phyloP scores from a whole-genome alignment of 257 asterid species.

The Orobanche coerulescens region DNA sequence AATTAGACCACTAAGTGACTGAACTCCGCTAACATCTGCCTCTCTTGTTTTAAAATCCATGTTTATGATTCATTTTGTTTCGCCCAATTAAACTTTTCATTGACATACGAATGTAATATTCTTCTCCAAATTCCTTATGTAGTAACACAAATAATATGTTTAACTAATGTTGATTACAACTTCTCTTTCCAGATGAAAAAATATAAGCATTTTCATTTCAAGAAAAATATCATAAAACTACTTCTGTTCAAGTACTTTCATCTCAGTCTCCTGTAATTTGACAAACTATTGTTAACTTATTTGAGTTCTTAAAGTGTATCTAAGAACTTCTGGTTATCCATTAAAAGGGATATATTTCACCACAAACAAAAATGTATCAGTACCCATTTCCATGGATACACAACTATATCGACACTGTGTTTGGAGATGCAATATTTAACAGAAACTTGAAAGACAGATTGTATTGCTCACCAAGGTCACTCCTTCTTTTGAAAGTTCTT shows the following conservation, averaged over 20 bases:
- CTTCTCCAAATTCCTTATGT: background rate
- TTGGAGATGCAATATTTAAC: slow-evolving; percentile 4
- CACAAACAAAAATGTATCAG: background rate
- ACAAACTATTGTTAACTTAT: background rate
- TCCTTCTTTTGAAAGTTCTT: slow-evolving; percentile 98
- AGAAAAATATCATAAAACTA: background rate
- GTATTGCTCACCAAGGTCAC: slow-evolving; percentile 79
- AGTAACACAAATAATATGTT: background rate
- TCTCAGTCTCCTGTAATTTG: background rate
- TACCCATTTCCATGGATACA: background rate
- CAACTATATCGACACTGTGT: background rate
- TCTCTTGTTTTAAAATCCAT: no score
- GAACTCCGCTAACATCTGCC: background rate
- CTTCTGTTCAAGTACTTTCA: background rate
- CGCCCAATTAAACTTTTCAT: background rate
- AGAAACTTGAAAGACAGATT: slow-evolving; percentile 1
- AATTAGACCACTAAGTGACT: background rate
- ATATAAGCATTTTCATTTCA: background rate
- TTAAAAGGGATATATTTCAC: background rate
- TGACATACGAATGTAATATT: background rate
- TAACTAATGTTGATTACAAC: background rate
- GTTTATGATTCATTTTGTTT: background rate
- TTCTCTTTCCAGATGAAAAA: background rate
- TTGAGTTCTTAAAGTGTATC: background rate
- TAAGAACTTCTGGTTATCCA: background rate